These are phyloP conservation scores for Monosporascus sp. DNA, from an alignment of 2,329 filamentous ascomycete species.

Conservation along the genomic window DNA sequence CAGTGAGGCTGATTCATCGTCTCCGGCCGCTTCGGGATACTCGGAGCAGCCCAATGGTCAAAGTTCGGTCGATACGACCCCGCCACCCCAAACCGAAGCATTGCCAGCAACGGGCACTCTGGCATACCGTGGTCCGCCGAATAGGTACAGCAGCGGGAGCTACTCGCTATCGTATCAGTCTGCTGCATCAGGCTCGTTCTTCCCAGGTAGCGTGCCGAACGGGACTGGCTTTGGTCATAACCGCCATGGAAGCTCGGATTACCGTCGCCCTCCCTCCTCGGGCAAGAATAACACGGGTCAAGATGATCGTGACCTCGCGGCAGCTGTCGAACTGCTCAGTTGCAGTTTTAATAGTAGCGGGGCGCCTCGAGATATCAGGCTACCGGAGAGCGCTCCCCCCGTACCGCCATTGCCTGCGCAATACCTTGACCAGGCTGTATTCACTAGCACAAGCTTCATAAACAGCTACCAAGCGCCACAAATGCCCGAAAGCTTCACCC, in stretches of 20 bases:
- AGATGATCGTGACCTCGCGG: conserved; percentile 82
- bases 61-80: conserved; percentile 89
- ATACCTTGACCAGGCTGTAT: conserved; percentile 60
- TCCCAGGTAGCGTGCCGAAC: conserved; percentile 47
- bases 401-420: conserved; percentile 82
- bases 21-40: conserved; percentile 74
- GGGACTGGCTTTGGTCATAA: conserved; percentile 50
- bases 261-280: conserved; percentile 68
- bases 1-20: conserved; percentile 78
- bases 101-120: conserved; percentile 46
- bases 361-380: conserved; percentile 58
- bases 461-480: conserved; percentile 56
- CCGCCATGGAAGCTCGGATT: conserved; percentile 69
- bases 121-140: conserved; percentile 44
- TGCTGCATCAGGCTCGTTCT: conserved; percentile 48
- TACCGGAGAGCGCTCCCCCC: conserved; percentile 72
- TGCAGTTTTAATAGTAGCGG: conserved; percentile 80
- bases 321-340: conserved; percentile 83
- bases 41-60: conserved; percentile 72
- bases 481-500: conserved; percentile 60
- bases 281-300: conserved; percentile 70
- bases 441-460: conserved; percentile 58
- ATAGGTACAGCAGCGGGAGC: conserved; percentile 54
- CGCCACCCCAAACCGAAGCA: conserved; percentile 71
- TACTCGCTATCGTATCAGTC: conserved; percentile 82